phyloP scores from a whole-genome alignment of 2,329 filamentous ascomycete genomes.

The Colletotrichum karsti region DNA sequence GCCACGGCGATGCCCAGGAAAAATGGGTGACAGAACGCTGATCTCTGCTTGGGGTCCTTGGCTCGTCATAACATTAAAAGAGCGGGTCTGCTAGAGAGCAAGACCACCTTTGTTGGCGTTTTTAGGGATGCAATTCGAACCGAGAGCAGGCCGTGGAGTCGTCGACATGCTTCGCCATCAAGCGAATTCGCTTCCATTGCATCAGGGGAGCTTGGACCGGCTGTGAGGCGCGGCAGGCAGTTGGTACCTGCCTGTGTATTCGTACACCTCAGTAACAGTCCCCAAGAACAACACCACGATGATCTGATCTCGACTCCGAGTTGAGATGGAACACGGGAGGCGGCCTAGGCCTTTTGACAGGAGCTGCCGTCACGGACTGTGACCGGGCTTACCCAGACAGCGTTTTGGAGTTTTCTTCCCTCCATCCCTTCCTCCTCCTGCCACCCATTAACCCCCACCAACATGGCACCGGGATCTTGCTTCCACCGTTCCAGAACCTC shows the following conservation, averaged over 20 bases:
- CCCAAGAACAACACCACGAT: too few relatives aligned
- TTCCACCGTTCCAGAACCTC: neutral
- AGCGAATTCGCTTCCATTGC: neutral
- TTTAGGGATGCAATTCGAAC: neutral
- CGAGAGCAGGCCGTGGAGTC: neutral
- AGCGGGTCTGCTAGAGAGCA: neutral
- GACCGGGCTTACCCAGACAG: neutral
- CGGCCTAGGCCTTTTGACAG: neutral
- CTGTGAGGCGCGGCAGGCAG: neutral
- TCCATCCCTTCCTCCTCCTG: neutral
- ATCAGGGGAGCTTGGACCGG: neutral
- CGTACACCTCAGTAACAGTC: too few relatives aligned
- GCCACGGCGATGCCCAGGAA: conserved; percentile 23
- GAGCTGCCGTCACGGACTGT: neutral
- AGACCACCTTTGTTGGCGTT: neutral
- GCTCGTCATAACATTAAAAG: conserved; percentile 15
- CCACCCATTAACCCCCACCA: neutral
- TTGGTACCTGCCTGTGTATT: too few relatives aligned
- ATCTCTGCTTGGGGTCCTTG: conserved; percentile 14
- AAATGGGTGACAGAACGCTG: conserved; percentile 10
- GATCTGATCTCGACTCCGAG: too few relatives aligned
- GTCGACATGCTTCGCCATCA: too few relatives aligned
- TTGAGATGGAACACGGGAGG: neutral
- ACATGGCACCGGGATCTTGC: conserved; percentile 2
- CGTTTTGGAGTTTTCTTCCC: neutral